Conservation (phyloP, 208 protist species). For the Trypanosoma theileri region DNA sequence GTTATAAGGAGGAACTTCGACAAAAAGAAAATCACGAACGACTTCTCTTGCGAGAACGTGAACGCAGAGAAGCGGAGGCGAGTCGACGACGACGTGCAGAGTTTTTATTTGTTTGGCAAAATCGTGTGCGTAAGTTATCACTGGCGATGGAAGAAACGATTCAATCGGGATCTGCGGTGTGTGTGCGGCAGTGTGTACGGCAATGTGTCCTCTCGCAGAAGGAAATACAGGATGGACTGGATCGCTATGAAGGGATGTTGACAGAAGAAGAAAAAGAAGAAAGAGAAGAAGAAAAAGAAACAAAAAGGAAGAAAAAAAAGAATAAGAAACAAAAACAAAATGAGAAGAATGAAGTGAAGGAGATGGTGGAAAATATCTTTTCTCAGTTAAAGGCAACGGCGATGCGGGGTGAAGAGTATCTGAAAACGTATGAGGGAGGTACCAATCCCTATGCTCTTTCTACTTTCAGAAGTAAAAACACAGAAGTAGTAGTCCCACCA, state of each 20-base stretch:
- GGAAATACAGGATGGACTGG: constrained; percentile 22
- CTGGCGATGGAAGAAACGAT: constrained; percentile 27
- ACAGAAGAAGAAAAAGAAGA: not conserved
- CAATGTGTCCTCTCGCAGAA: constrained; percentile 32
- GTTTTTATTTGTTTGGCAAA: constrained; percentile 25
- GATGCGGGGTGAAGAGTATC: not conserved
- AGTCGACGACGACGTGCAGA: constrained; percentile 21
- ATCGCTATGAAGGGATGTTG: not conserved
- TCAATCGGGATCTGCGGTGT: not conserved
- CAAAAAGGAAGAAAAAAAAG: too few species aligned
- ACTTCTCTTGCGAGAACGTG: constrained; percentile 14
- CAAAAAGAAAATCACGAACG: constrained; percentile 12
- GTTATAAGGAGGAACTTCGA: constrained; percentile 20
- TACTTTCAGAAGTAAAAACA: not conserved
- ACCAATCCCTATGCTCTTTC: not conserved
- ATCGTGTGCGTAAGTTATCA: constrained; percentile 14
- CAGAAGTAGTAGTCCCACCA: constrained; percentile 16
- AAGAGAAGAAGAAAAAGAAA: not conserved
- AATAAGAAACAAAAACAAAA: too few species aligned
- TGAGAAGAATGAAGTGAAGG: too few species aligned
- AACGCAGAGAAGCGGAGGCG: constrained; percentile 17
- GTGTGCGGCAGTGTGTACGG: constrained; percentile 10
- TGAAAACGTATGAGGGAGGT: not conserved
- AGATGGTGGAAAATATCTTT: not conserved
- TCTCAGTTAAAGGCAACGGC: not conserved